Evolutionary conservation across 345 rosid species (phyloP).

Genomic region (Chamaenerion angustifolium): DNA sequence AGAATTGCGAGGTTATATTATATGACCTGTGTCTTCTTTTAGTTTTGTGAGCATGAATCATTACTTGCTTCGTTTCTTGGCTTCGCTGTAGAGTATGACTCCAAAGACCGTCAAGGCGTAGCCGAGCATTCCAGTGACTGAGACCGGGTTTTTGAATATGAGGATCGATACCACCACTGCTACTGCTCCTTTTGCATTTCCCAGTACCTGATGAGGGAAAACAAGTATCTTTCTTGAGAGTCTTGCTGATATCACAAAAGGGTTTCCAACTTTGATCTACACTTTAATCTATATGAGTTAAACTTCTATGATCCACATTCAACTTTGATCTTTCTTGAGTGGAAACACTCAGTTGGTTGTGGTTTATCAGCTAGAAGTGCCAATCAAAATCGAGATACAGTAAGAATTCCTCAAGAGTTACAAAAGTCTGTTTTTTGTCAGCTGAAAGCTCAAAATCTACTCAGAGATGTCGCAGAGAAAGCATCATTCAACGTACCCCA

Average conservation of each 20-base stretch:
- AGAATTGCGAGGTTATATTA: conserved; percentile 3
- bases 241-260: not conserved
- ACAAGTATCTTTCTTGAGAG: not conserved
- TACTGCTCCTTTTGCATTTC: conserved; percentile 98
- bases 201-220: conserved; percentile 56
- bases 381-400: no score
- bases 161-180: conserved; percentile 95
- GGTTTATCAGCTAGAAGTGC: no score
- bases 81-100: conserved; percentile 92
- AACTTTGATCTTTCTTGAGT: no score
- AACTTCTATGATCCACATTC: no score
- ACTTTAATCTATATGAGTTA: no score
- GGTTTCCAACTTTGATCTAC: no score
- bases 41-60: conserved; percentile 10
- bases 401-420: no score
- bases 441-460: no score
- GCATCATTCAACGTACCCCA: conserved; percentile 40
- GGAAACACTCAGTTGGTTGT: no score
- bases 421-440: no score
- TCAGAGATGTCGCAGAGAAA: no score
- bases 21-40: not conserved
- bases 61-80: conserved; percentile 81
- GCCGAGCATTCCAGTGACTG: conserved; percentile 98
- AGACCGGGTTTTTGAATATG: conserved; percentile 89
- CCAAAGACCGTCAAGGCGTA: conserved; percentile 83